These are phyloP conservation scores for Oryza nivara DNA, from an alignment of 176 grass and related monocot species.

Conservation along the genomic window DNA sequence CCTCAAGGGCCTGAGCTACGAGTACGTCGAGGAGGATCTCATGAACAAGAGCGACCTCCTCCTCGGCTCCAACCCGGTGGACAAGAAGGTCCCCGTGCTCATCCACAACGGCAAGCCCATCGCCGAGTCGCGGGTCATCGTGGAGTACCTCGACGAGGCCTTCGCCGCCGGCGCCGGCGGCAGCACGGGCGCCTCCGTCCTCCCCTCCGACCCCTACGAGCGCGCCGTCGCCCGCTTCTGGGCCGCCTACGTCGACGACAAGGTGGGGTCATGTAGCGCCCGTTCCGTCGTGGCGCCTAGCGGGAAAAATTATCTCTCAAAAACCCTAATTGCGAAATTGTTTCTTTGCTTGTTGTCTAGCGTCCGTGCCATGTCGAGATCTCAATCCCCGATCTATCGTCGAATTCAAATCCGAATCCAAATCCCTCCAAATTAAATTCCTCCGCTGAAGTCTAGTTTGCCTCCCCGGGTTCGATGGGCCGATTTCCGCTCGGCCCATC, in stretches of 20 bases:
- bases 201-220: slow-evolving; percentile 46
- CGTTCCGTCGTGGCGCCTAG: no score
- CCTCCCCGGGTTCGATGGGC: no score
- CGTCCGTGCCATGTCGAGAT: no score
- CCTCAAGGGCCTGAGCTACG: slow-evolving; percentile 56
- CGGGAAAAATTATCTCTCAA: no score
- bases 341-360: no score
- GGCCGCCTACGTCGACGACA: slow-evolving; percentile 66
- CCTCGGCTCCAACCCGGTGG: slow-evolving; percentile 52
- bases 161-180: background rate
- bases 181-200: slow-evolving; percentile 9
- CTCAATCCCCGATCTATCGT: no score
- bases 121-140: slow-evolving; percentile 58
- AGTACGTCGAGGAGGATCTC: slow-evolving; percentile 61
- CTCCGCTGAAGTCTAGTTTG: no score
- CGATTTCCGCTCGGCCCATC: no score
- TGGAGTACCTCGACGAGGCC: slow-evolving; percentile 72
- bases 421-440: no score
- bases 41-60: slow-evolving; percentile 59
- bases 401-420: no score
- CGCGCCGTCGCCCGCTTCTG: slow-evolving; percentile 64
- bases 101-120: slow-evolving; percentile 58
- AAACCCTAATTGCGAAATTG: no score
- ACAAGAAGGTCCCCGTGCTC: slow-evolving; percentile 71
- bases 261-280: slow-evolving; percentile 52